A percentile compares a stretch with the other conserved stretches of the same genome.
These are phyloP conservation scores for Schwanniomyces vanrijiae DNA, from an alignment of 805 yeast genomes.

Conservation along the genomic window DNA sequence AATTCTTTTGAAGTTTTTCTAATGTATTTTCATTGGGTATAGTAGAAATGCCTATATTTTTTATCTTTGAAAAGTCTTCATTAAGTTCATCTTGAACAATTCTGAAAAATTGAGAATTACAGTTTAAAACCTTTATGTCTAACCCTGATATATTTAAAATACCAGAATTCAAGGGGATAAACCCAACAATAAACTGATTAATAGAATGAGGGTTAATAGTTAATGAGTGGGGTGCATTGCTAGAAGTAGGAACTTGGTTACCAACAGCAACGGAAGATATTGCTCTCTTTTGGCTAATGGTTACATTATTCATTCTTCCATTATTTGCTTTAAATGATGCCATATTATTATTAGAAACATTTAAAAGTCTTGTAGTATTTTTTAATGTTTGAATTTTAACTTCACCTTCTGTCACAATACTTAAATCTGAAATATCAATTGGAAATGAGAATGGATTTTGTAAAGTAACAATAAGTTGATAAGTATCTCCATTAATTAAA, in stretches of 20 bases:
- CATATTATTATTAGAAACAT: conserved; percentile 16
- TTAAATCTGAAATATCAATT: conserved; percentile 54
- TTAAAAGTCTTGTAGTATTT: conserved; percentile 11
- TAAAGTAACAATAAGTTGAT: conserved; percentile 54
- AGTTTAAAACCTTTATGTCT: conserved; percentile 49
- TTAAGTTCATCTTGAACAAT: conserved; percentile 32
- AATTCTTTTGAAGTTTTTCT: conserved; percentile 18
- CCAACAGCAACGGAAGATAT: not conserved
- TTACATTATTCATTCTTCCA: not conserved
- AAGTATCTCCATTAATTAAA: conserved; percentile 48
- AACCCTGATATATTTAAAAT: conserved; percentile 51
- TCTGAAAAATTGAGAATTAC: conserved; percentile 45
- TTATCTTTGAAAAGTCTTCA: conserved; percentile 9
- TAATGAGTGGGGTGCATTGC: conserved; percentile 6
- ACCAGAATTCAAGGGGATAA: conserved; percentile 53
- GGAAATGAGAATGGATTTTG: conserved; percentile 84
- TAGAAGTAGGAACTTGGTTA: not conserved
- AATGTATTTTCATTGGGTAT: conserved; percentile 5
- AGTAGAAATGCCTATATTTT: conserved; percentile 6
- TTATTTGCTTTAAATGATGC: not conserved
- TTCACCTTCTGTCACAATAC: conserved; percentile 33
- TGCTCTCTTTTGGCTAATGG: not conserved
- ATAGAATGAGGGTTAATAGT: conserved; percentile 26
- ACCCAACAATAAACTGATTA: conserved; percentile 41
- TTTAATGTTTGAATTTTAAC: conserved; percentile 29